phyloP scores from a whole-genome alignment of 2,329 filamentous ascomycete species.

The Sarocladium oryzae region DNA sequence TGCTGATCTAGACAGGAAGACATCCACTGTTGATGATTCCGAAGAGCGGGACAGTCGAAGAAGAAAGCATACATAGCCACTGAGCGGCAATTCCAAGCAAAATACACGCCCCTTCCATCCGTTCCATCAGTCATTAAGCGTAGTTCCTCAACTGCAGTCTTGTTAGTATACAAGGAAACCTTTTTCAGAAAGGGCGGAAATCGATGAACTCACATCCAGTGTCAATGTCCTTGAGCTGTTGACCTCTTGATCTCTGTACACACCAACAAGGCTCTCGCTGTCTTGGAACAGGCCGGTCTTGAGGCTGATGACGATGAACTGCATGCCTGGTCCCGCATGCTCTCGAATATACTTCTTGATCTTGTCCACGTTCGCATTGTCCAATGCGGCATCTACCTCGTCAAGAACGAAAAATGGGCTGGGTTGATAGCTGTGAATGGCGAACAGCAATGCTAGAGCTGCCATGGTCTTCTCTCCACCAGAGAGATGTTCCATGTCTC shows the following conservation, averaged over 20 bases:
- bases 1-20: too few relatives aligned
- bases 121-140: slow-evolving; percentile 16
- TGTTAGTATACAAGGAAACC: neutral
- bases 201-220: slow-evolving; percentile 70
- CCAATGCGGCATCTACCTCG: slow-evolving; percentile 95
- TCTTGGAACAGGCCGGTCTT: slow-evolving; percentile 96
- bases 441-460: slow-evolving; percentile 90
- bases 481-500: slow-evolving; percentile 97
- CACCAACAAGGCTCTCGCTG: slow-evolving; percentile 89
- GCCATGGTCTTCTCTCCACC: slow-evolving; percentile 99
- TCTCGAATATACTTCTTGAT: slow-evolving; percentile 95
- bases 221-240: slow-evolving; percentile 91
- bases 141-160: slow-evolving; percentile 27
- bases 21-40: too few relatives aligned
- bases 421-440: slow-evolving; percentile 93
- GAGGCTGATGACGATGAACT: slow-evolving; percentile 96
- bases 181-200: neutral
- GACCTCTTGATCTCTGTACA: slow-evolving; percentile 89
- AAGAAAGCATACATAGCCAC: too few relatives aligned
- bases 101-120: neutral
- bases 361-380: slow-evolving; percentile 93
- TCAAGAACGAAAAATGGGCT: slow-evolving; percentile 97
- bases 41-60: too few relatives aligned
- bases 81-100: neutral
- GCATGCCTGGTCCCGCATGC: slow-evolving; percentile 93